Evolutionary conservation across 2,329 filamentous ascomycete species (phyloP).

Genomic region (Cercospora sp.): DNA sequence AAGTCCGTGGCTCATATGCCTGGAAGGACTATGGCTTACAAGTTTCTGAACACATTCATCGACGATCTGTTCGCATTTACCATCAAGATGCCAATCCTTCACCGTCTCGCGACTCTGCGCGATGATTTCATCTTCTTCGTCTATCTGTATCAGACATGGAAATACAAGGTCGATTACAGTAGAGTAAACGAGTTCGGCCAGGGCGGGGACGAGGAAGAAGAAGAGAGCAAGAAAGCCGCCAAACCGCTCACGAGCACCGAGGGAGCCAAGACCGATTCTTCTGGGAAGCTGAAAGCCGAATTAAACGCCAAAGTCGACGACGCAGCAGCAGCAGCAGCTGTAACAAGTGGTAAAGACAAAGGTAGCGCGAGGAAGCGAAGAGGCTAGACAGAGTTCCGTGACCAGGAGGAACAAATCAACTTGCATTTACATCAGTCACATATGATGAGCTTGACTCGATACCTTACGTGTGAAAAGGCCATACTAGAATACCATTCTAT

Average conservation of each 20-base stretch:
- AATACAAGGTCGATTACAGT: slow-evolving; percentile 87
- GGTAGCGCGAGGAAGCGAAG: slow-evolving; percentile 11
- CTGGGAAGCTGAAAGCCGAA: slow-evolving; percentile 24
- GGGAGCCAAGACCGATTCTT: slow-evolving; percentile 21
- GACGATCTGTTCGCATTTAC: slow-evolving; percentile 98
- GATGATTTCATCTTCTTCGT: slow-evolving; percentile 99
- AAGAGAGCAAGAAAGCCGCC: slow-evolving; percentile 51
- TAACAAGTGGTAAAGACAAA: slow-evolving; percentile 15
- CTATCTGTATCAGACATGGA: slow-evolving; percentile 91
- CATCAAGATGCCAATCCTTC: slow-evolving; percentile 97
- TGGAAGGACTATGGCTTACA: slow-evolving; percentile 93
- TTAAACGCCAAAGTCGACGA: slow-evolving; percentile 22
- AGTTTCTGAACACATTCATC: slow-evolving; percentile 98
- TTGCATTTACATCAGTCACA: neutral
- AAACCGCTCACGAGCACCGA: slow-evolving; percentile 43
- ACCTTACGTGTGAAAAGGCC: neutral
- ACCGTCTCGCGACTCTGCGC: slow-evolving; percentile 85
- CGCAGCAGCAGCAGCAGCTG: slow-evolving; percentile 15
- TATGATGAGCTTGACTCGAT: neutral
- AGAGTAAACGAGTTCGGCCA: slow-evolving; percentile 98
- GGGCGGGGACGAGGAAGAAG: slow-evolving; percentile 82
- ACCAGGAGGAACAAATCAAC: neutral
- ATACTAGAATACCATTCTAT: neutral
- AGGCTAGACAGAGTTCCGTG: neutral
- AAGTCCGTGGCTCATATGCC: slow-evolving; percentile 94